Evolutionary conservation across 169 alveolate species (phyloP).

Genomic region (Cryptosporidium xiaoi): DNA sequence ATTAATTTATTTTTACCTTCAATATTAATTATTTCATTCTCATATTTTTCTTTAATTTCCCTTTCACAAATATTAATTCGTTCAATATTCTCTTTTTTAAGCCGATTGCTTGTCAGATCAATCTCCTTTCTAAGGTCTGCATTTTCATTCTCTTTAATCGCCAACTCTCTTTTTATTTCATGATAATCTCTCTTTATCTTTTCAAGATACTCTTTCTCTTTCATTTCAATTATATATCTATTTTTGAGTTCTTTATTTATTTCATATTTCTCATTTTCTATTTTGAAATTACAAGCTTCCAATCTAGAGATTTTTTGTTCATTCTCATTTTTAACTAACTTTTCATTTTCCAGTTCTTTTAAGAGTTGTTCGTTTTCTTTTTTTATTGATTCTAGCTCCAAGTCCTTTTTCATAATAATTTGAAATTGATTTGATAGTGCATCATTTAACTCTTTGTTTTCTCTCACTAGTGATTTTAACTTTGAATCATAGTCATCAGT

Average conservation of each 20-base stretch:
- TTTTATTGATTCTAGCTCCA: constrained; percentile 24
- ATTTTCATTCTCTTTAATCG: constrained; percentile 9
- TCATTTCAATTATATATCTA: constrained; percentile 26
- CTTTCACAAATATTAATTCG: neutral
- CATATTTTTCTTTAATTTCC: constrained; percentile 9
- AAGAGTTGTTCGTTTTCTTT: neutral
- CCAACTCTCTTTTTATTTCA: constrained; percentile 15
- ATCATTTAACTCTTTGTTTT: constrained; percentile 61
- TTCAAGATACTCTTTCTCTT: constrained; percentile 27
- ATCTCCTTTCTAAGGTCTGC: neutral
- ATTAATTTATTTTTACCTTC: constrained; percentile 17
- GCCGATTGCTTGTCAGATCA: neutral
- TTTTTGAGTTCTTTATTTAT: constrained; percentile 58
- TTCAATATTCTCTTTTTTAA: neutral
- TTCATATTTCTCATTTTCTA: constrained; percentile 60
- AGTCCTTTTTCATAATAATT: constrained; percentile 39
- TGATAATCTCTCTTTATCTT: constrained; percentile 14
- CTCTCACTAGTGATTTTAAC: constrained; percentile 25
- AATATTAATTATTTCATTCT: neutral
- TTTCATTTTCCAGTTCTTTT: constrained; percentile 32
- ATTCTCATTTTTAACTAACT: neutral
- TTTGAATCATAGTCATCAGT: constrained; percentile 7
- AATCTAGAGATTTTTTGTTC: constrained; percentile 14
- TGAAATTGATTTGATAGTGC: constrained; percentile 69
- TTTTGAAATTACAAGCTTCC: constrained; percentile 11